Conservation (phyloP, 345 rosid genomes). For the Dipteronia dyeriana region DNA sequence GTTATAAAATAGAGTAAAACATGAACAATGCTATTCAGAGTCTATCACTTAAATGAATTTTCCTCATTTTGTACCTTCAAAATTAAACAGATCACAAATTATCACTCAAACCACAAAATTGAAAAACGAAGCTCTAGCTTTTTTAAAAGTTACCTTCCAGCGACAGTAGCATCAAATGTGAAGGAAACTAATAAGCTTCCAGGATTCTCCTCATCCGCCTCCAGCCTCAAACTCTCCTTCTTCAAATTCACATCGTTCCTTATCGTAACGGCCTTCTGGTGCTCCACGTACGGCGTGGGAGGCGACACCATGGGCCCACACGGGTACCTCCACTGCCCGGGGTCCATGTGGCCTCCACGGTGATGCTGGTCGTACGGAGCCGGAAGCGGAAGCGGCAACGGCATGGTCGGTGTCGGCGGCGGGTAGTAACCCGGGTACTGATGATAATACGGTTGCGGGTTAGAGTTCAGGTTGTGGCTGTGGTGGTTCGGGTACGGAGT, state of each 20-base stretch:
- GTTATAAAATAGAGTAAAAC: neutral
- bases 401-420: slow-evolving; percentile 53
- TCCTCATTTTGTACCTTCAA: too few species aligned
- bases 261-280: slow-evolving; percentile 81
- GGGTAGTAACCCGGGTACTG: slow-evolving; percentile 71
- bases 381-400: slow-evolving; percentile 54
- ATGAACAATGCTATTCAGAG: neutral
- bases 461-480: slow-evolving; percentile 46
- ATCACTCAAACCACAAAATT: too few species aligned
- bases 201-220: slow-evolving; percentile 55
- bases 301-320: slow-evolving; percentile 41
- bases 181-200: slow-evolving; percentile 73
- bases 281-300: slow-evolving; percentile 65
- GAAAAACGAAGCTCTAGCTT: neutral
- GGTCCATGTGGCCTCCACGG: slow-evolving; percentile 40
- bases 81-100: too few species aligned
- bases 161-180: slow-evolving; percentile 85
- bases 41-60: neutral
- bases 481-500: slow-evolving; percentile 81
- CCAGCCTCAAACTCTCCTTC: slow-evolving; percentile 73
- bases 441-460: slow-evolving; percentile 49
- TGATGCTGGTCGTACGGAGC: slow-evolving; percentile 71
- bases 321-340: slow-evolving; percentile 46
- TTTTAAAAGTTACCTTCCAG: slow-evolving; percentile 57
- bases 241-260: slow-evolving; percentile 78